phyloP scores from a whole-genome alignment of 768 basidiomycete genomes.

The Termitomyces sp. region DNA sequence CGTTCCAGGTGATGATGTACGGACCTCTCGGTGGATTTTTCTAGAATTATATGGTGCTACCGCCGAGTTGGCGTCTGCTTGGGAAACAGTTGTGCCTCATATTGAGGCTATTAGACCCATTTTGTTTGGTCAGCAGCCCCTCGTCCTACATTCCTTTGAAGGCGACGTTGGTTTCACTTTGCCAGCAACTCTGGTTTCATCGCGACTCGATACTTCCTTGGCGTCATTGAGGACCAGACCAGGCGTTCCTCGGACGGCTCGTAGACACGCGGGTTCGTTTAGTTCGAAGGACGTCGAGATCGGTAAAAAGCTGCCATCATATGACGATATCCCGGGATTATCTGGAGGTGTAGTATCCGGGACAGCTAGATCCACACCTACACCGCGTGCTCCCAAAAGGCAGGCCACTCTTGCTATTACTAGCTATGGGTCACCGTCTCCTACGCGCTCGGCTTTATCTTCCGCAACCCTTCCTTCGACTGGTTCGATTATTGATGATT shows the following conservation, averaged over 20 bases:
- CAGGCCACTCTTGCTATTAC: slow-evolving; percentile 34
- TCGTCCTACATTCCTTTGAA: not conserved
- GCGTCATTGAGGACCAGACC: slow-evolving; percentile 6
- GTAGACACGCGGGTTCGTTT: slow-evolving; percentile 93
- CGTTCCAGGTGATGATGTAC: slow-evolving; percentile 70
- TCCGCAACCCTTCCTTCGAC: slow-evolving; percentile 14
- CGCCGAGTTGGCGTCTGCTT: slow-evolving; percentile 82
- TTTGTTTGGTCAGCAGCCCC: slow-evolving; percentile 30
- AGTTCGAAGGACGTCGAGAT: slow-evolving; percentile 89
- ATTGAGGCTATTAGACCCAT: slow-evolving; percentile 66
- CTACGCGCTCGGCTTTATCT: slow-evolving; percentile 32
- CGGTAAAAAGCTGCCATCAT: slow-evolving; percentile 74
- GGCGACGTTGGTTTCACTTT: slow-evolving; percentile 1
- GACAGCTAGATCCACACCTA: slow-evolving; percentile 30
- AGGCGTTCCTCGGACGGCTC: slow-evolving; percentile 40
- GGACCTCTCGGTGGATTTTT: slow-evolving; percentile 82
- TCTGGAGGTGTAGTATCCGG: slow-evolving; percentile 31
- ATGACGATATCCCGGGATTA: slow-evolving; percentile 37
- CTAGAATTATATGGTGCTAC: slow-evolving; percentile 86
- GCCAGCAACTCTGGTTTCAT: not conserved
- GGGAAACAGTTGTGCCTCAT: slow-evolving; percentile 73
- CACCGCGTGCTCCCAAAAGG: slow-evolving; percentile 48
- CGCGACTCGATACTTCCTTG: slow-evolving; percentile 17
- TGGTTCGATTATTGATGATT: slow-evolving; percentile 10
- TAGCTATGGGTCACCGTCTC: slow-evolving; percentile 22